Percentiles rank a stretch among this genome's conserved stretches.
Evolutionary conservation across 495 filamentous ascomycete genomes (phyloP).

Genomic region (Penicillium psychrofluorescens): DNA sequence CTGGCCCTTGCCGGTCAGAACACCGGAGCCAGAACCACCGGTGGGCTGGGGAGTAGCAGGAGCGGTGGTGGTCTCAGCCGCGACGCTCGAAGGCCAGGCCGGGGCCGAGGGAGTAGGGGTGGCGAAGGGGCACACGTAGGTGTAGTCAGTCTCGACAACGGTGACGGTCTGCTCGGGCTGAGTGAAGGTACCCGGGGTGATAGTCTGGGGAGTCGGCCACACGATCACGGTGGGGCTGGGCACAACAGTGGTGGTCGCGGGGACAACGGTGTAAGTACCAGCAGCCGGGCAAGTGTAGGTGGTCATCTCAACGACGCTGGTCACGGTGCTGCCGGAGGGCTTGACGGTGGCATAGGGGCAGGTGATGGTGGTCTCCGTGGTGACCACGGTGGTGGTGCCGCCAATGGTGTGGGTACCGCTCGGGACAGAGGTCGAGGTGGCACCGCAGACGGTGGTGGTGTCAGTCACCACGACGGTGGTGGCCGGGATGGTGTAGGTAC

Average conservation of each 20-base stretch:
- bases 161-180: conserved; percentile 59
- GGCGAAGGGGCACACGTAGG: conserved; percentile 67
- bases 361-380: conserved; percentile 59
- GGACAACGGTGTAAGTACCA: conserved; percentile 76
- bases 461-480: conserved; percentile 66
- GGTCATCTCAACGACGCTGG: conserved; percentile 63
- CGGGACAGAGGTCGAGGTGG: conserved; percentile 54
- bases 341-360: conserved; percentile 70
- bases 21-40: conserved; percentile 8
- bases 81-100: conserved; percentile 8
- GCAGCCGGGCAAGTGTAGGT: conserved; percentile 72
- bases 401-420: conserved; percentile 65
- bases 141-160: conserved; percentile 58
- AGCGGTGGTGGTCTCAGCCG: conserved; percentile 13
- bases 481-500: conserved; percentile 74
- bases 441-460: conserved; percentile 60
- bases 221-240: conserved; percentile 49
- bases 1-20: conserved; percentile 40
- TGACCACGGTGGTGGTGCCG: conserved; percentile 70
- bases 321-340: conserved; percentile 51
- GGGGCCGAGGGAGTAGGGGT: conserved; percentile 13
- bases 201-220: conserved; percentile 59
- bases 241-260: conserved; percentile 51
- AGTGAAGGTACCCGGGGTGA: conserved; percentile 67
- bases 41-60: conserved; percentile 14